Conservation (phyloP, 805 yeast species). For the Nakazawaea ambrosiae region DNA sequence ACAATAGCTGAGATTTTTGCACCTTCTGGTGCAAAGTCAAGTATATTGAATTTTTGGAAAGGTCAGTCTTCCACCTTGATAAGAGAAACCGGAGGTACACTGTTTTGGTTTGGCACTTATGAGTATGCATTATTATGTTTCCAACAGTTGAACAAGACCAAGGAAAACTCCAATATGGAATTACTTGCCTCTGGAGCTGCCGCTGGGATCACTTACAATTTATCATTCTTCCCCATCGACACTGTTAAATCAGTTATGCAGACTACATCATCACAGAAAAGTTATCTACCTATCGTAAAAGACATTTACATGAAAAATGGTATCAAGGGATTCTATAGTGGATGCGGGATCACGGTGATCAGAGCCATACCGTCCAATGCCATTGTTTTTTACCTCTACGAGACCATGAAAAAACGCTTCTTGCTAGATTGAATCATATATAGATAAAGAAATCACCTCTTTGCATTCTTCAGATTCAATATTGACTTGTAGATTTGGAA, state of each 20-base stretch:
- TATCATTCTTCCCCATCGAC: slow-evolving; percentile 82
- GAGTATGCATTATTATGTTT: slow-evolving; percentile 44
- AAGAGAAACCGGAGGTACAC: slow-evolving; percentile 85
- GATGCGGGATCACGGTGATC: slow-evolving; percentile 72
- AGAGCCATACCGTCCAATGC: slow-evolving; percentile 92
- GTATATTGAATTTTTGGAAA: slow-evolving; percentile 74
- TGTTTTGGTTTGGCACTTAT: slow-evolving; percentile 91
- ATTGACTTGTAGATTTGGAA: slow-evolving; percentile 22
- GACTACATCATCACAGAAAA: slow-evolving; percentile 36
- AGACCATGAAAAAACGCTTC: slow-evolving; percentile 39
- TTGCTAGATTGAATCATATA: neutral
- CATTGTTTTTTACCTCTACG: slow-evolving; percentile 74
- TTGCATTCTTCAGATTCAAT: neutral
- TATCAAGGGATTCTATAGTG: slow-evolving; percentile 67
- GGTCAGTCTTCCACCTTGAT: slow-evolving; percentile 79
- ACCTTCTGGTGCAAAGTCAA: slow-evolving; percentile 28
- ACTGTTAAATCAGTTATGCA: slow-evolving; percentile 86
- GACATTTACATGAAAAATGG: slow-evolving; percentile 49
- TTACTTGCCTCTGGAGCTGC: slow-evolving; percentile 71
- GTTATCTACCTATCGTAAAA: slow-evolving; percentile 29
- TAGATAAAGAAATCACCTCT: neutral
- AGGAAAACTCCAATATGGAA: slow-evolving; percentile 38
- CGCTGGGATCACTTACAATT: slow-evolving; percentile 80
- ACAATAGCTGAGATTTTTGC: slow-evolving; percentile 35
- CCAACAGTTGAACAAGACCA: slow-evolving; percentile 17